Evolutionary conservation across 2,329 filamentous ascomycete species (phyloP), one percentile per base, ranked within the genome.

Genomic region (Keithomyces neogunnii): DNA sequence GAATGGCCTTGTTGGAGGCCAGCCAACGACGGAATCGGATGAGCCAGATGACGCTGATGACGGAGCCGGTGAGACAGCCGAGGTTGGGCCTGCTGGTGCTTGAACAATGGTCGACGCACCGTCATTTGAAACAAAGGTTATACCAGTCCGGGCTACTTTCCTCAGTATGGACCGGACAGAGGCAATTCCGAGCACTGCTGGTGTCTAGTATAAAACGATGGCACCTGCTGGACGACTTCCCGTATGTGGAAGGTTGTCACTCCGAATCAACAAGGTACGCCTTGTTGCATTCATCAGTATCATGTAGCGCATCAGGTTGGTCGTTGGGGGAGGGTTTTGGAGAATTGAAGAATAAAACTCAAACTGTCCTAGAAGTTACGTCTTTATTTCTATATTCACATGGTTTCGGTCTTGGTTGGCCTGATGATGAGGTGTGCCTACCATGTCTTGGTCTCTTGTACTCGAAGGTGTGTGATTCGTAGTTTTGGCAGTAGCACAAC

Each of bases 131-230:
- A 35, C 7, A 29, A 49, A 46, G 26, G 38, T 29, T 42, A 42
- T 32, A n/a, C 30, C 47, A 38, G 42, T 39, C 40, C 35, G 26
- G 28, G 8, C 28, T 44, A 42, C 35, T 28, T 35, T 39, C 19
- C 38, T 32, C 9, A 26, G 30, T 29, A 48, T 26, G 45, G n/a
- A 40, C n/a, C 38, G 54, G 52, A 50, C 53, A 54, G 57, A 55
- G 58, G 58, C 51, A 61, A 56, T 58, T 60, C 59, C 59, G 60
- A 62, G 60, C 60, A 60, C 59, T 54, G 52, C 54, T 51, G 45
- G 54, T 47, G 52, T 42, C 36, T 43, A 19, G 33, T 43, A 45
- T 49, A 19, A 47, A 47, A 39, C 30, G 32, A 47, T 40, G 48
- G 48, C 42, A 45, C 51, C 51, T 53, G 51, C 55, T 52, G 53